Evolutionary conservation across 768 basidiomycete species (phyloP).

Genomic region (Amanita brunnescens): DNA sequence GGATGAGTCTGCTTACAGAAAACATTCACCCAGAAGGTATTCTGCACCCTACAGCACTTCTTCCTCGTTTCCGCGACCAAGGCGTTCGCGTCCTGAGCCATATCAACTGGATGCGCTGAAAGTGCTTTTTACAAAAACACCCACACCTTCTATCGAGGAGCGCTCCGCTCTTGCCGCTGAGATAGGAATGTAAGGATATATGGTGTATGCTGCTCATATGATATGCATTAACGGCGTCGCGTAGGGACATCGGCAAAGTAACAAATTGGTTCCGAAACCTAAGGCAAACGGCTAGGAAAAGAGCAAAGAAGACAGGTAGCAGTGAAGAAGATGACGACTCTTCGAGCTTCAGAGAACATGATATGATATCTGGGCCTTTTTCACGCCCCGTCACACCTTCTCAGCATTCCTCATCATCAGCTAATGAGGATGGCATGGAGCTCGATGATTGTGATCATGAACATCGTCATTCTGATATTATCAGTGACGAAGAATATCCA

Average conservation of each 20-base stretch:
- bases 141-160: constrained; percentile 74
- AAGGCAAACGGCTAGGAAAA: constrained; percentile 71
- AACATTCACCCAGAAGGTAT: constrained; percentile 25
- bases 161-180: constrained; percentile 64
- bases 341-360: constrained; percentile 27
- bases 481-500: constrained; percentile 64
- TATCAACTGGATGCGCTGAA: constrained; percentile 71
- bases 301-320: constrained; percentile 43
- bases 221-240: constrained; percentile 10
- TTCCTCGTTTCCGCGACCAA: constrained; percentile 40
- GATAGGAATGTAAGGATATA: constrained; percentile 54
- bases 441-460: constrained; percentile 39
- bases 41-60: constrained; percentile 37
- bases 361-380: constrained; percentile 21
- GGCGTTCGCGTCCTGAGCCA: constrained; percentile 72
- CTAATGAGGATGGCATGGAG: constrained; percentile 40
- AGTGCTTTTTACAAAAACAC: constrained; percentile 55
- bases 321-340: constrained; percentile 40
- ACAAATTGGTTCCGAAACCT: constrained; percentile 87
- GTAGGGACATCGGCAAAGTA: constrained; percentile 74
- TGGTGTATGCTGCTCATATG: constrained; percentile 22
- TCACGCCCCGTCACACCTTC: constrained; percentile 49
- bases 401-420: constrained; percentile 40
- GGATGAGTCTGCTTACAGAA: neutral
- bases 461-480: constrained; percentile 40